Evolutionary conservation across 352 stramenopile genomes (phyloP).

Genomic region (Pythium sukuiense): DNA sequence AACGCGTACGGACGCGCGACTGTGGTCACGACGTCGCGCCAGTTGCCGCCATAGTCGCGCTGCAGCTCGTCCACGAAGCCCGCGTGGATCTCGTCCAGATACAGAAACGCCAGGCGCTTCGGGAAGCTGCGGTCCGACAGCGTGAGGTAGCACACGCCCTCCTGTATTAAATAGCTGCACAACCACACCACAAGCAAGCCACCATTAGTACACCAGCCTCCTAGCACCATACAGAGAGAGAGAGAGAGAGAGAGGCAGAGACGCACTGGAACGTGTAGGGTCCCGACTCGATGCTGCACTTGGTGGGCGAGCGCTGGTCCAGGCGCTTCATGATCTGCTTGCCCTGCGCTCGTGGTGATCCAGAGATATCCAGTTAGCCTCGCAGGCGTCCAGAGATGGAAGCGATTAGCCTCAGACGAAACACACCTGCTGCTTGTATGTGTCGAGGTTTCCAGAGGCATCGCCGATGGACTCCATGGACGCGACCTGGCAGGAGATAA

Average conservation of each 20-base stretch:
- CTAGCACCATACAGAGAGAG: not conserved
- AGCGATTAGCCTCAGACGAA: not conserved
- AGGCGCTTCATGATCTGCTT: slow-evolving; percentile 95
- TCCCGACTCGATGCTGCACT: slow-evolving; percentile 94
- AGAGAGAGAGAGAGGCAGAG: not conserved
- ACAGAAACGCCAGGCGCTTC: slow-evolving; percentile 97
- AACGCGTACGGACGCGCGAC: slow-evolving; percentile 98
- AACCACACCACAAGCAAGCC: not conserved
- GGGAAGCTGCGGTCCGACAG: slow-evolving; percentile 96
- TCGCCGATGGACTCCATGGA: slow-evolving; percentile 92
- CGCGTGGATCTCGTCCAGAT: slow-evolving; percentile 95
- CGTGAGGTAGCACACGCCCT: slow-evolving; percentile 97
- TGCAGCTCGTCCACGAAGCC: slow-evolving; percentile 95
- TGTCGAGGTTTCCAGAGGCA: slow-evolving; percentile 82
- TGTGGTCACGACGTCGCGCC: slow-evolving; percentile 92
- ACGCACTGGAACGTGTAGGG: slow-evolving; percentile 91
- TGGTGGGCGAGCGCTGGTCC: slow-evolving; percentile 89
- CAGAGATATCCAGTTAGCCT: slow-evolving; percentile 4
- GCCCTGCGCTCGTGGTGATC: slow-evolving; percentile 41
- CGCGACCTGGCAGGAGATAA: slow-evolving; percentile 63
- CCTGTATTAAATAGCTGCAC: slow-evolving; percentile 95
- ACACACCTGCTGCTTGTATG: slow-evolving; percentile 83
- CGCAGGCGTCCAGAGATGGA: not conserved
- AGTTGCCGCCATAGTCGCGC: slow-evolving; percentile 90
- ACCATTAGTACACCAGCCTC: too few species aligned